A percentile compares a stretch with the other conserved stretches of the same genome.
Conservation (phyloP, 805 yeast species). For the Torulaspora delbrueckii region DNA sequence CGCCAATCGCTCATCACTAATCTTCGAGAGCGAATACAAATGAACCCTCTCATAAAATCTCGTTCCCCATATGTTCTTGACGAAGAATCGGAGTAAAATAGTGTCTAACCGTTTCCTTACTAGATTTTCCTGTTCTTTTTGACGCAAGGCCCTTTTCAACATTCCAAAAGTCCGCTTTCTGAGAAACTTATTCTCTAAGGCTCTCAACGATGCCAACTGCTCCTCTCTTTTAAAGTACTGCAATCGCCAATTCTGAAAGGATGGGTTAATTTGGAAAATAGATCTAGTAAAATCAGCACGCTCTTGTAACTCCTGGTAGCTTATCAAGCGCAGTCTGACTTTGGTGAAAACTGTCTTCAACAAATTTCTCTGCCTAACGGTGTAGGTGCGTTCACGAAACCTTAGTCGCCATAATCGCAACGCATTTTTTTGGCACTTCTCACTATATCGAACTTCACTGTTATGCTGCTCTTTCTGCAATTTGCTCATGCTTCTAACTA, state of each 20-base stretch:
- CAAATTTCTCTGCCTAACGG: background rate
- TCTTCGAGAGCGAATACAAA: slow-evolving; percentile 11
- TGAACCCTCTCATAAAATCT: slow-evolving; percentile 17
- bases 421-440: background rate
- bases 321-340: slow-evolving; percentile 6
- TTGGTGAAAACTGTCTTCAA: background rate
- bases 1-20: slow-evolving; percentile 6
- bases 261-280: slow-evolving; percentile 6
- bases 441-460: background rate
- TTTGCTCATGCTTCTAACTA: slow-evolving; percentile 9
- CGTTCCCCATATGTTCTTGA: slow-evolving; percentile 22
- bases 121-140: slow-evolving; percentile 13
- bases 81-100: slow-evolving; percentile 10
- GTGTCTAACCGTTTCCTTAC: slow-evolving; percentile 6
- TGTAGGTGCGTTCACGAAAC: slow-evolving; percentile 1
- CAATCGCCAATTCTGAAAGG: slow-evolving; percentile 6
- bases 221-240: background rate
- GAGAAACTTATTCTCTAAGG: slow-evolving; percentile 11
- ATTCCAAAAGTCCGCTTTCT: slow-evolving; percentile 11
- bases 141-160: slow-evolving; percentile 3
- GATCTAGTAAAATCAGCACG: slow-evolving; percentile 13
- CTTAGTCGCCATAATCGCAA: slow-evolving; percentile 3
- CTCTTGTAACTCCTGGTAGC: slow-evolving; percentile 11
- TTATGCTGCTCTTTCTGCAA: background rate
- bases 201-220: background rate